These are phyloP conservation scores for Theobroma grandiflorum DNA, from an alignment of 441 rosid genomes.

Conservation along the genomic window DNA sequence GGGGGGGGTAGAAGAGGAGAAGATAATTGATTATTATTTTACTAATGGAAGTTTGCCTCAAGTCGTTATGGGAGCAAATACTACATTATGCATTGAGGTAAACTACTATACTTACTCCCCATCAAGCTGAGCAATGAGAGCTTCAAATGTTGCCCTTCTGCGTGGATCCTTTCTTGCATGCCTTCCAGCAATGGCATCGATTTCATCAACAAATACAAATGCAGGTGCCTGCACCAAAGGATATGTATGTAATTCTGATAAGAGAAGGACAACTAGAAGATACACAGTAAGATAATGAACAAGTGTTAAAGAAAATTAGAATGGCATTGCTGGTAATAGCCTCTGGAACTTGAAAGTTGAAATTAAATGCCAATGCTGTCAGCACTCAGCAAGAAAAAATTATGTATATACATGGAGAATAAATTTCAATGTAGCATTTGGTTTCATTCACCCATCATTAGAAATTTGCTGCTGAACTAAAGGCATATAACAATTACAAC, in stretches of 20 bases:
- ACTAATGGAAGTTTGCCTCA: background rate
- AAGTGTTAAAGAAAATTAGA: conserved; percentile 18
- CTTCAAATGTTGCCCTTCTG: conserved; percentile 88
- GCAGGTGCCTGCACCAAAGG: conserved; percentile 80
- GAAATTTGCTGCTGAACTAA: background rate
- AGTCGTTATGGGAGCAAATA: conserved; percentile 6
- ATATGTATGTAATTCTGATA: conserved; percentile 19
- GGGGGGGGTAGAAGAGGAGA: no score
- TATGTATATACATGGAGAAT: background rate
- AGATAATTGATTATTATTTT: background rate
- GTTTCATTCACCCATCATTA: conserved; percentile 5
- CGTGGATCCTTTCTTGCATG: conserved; percentile 91
- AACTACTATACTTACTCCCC: conserved; percentile 80
- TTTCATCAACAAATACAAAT: conserved; percentile 96
- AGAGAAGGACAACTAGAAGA: background rate
- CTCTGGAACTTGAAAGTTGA: background rate
- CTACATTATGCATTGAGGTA: conserved; percentile 16
- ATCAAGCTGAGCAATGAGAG: conserved; percentile 90
- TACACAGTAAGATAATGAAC: background rate
- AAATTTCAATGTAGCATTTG: conserved; percentile 7
- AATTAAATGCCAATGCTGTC: background rate
- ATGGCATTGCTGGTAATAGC: background rate
- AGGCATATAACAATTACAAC: background rate
- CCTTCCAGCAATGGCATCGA: conserved; percentile 98
- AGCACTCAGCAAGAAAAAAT: background rate